These are phyloP conservation scores for Paecilomyces fulvus DNA, from an alignment of 2,329 filamentous ascomycete genomes.

Conservation along the genomic window DNA sequence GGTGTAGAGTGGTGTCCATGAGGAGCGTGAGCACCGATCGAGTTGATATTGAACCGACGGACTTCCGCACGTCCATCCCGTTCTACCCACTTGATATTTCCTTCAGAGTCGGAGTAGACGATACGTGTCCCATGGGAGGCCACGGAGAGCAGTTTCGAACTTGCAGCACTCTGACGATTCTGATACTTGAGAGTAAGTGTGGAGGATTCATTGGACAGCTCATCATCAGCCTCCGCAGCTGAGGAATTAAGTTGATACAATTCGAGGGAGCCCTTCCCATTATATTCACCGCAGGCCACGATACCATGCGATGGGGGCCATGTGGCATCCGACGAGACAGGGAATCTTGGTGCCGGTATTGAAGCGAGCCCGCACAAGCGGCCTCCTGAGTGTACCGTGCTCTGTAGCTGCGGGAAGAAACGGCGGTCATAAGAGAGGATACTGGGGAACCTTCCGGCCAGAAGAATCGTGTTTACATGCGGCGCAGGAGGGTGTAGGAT, in stretches of 20 bases:
- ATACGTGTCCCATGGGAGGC: constrained; percentile 73
- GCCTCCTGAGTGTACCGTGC: constrained; percentile 76
- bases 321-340: constrained; percentile 30
- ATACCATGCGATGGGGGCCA: constrained; percentile 55
- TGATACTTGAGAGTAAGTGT: constrained; percentile 41
- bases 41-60: constrained; percentile 51
- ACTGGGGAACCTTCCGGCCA: constrained; percentile 80
- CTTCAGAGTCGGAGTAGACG: constrained; percentile 75
- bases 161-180: constrained; percentile 76
- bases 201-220: constrained; percentile 18
- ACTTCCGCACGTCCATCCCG: constrained; percentile 59
- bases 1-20: constrained; percentile 6
- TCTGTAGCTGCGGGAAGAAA: constrained; percentile 68
- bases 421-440: constrained; percentile 85
- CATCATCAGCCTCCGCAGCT: constrained; percentile 17
- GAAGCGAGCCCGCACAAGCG: constrained; percentile 65
- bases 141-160: constrained; percentile 73
- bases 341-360: constrained; percentile 48
- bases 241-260: constrained; percentile 50
- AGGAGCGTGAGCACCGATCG: constrained; percentile 12
- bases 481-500: constrained; percentile 66
- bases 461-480: constrained; percentile 69
- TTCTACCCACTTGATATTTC: constrained; percentile 84
- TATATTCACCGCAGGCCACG: constrained; percentile 82
- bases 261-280: constrained; percentile 81